Percentiles rank a stretch among this genome's conserved stretches.
Conservation (phyloP, 2,329 filamentous ascomycete species). For the Aspergillus neotritici region DNA sequence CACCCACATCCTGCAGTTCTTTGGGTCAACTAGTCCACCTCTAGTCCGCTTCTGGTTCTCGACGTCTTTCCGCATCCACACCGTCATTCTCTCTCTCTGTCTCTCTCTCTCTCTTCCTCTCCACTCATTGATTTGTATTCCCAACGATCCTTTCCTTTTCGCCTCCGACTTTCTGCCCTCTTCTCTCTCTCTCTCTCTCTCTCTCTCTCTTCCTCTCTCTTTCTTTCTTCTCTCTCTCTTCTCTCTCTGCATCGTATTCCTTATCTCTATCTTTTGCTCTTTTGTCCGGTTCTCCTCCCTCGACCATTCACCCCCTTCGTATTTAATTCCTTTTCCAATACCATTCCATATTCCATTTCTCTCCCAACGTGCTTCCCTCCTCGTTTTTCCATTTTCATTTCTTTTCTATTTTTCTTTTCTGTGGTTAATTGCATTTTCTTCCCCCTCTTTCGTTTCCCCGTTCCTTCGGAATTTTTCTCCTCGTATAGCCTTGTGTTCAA, state of each 20-base stretch:
- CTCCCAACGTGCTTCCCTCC: no score
- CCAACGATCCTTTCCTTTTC: constrained; percentile 18
- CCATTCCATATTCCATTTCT: not conserved
- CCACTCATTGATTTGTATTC: constrained; percentile 10
- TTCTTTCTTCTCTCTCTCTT: constrained; percentile 1
- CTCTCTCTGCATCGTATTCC: constrained; percentile 6
- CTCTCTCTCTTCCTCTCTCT: constrained; percentile 1
- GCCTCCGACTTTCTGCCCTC: not conserved
- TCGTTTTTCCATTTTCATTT: no score
- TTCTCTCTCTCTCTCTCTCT: not conserved
- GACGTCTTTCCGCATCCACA: constrained; percentile 18
- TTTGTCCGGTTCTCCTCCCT: constrained; percentile 8
- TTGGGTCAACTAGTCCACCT: constrained; percentile 8
- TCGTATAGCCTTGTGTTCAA: constrained; percentile 1
- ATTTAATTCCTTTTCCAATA: constrained; percentile 6
- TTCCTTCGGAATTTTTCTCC: not conserved
- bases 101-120: not conserved
- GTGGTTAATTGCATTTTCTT: no score
- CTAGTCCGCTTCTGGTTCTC: constrained; percentile 7
- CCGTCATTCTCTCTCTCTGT: constrained; percentile 20
- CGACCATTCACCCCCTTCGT: constrained; percentile 11
- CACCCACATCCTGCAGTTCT: constrained; percentile 13
- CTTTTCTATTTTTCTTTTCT: no score
- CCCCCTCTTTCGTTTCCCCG: not conserved
- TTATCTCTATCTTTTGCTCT: not conserved